Evolutionary conservation across 495 filamentous ascomycete genomes (phyloP).

Genomic region (Saxophila tyrrhenica): DNA sequence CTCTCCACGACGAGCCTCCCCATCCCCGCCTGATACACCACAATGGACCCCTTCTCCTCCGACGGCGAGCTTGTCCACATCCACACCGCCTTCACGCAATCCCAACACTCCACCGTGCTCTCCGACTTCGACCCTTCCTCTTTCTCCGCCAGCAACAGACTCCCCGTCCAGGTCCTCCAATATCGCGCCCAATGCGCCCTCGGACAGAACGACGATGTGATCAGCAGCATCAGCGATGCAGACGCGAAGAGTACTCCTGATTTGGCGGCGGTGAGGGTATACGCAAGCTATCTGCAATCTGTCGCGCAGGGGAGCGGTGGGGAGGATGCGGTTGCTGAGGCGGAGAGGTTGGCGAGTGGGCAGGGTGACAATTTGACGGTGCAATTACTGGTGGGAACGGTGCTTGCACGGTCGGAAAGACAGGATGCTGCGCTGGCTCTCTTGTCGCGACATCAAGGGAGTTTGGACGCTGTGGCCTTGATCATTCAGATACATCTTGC

Average conservation of each 20-base stretch:
- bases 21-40: conserved; percentile 5
- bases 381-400: conserved; percentile 65
- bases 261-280: conserved; percentile 62
- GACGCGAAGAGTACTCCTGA: conserved; percentile 55
- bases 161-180: conserved; percentile 67
- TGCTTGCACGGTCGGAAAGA: conserved; percentile 64
- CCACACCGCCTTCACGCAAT: conserved; percentile 89
- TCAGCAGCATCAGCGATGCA: conserved; percentile 53
- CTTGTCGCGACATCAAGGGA: conserved; percentile 70
- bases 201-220: conserved; percentile 60
- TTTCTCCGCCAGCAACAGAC: conserved; percentile 63
- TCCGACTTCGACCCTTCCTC: conserved; percentile 60
- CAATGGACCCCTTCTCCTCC: conserved; percentile 88
- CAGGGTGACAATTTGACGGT: conserved; percentile 66
- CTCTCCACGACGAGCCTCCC: neutral
- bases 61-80: conserved; percentile 95
- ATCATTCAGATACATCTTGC: conserved; percentile 75
- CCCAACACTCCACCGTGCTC: conserved; percentile 72
- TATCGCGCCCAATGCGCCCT: conserved; percentile 73
- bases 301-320: conserved; percentile 26
- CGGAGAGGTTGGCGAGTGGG: conserved; percentile 53
- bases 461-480: conserved; percentile 49
- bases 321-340: conserved; percentile 47
- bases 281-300: conserved; percentile 50
- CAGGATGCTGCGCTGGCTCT: conserved; percentile 73